Evolutionary conservation across 495 filamentous ascomycete genomes (phyloP).

Genomic region (Diplogelasinospora grovesii): DNA sequence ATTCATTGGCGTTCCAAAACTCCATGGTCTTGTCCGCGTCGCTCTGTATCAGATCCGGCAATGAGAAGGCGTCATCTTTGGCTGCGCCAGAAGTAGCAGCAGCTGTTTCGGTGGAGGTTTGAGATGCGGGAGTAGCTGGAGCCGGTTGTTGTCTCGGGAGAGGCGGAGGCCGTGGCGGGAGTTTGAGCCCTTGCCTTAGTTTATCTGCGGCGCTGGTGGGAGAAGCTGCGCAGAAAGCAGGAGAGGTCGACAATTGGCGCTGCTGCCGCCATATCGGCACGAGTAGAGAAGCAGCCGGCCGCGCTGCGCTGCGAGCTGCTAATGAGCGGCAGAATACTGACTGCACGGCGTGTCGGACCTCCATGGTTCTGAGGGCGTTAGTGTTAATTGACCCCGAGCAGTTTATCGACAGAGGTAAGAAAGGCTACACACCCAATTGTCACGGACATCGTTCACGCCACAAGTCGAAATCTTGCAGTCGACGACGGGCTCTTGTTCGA

Average conservation of each 20-base stretch:
- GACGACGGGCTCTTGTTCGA: too few relatives aligned
- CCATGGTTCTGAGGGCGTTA: constrained; percentile 19
- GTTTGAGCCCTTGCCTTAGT: too few relatives aligned
- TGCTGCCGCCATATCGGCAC: not conserved
- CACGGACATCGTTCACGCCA: too few relatives aligned
- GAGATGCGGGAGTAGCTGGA: constrained; percentile 1
- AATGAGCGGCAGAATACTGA: constrained; percentile 15
- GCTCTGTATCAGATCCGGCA: constrained; percentile 1
- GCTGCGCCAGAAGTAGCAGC: not conserved
- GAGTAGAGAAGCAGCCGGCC: not conserved
- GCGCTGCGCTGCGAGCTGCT: not conserved
- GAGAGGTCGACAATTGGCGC: too few relatives aligned
- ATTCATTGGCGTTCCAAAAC: constrained; percentile 8
- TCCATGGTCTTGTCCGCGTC: constrained; percentile 6
- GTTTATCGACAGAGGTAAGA: not conserved
- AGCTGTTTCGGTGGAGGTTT: not conserved
- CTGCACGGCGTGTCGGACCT: constrained; percentile 18
- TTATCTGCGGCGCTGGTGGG: too few relatives aligned
- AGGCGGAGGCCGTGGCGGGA: not conserved
- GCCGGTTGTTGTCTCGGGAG: not conserved
- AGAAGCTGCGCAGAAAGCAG: too few relatives aligned
- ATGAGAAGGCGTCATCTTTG: not conserved
- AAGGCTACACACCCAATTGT: constrained; percentile 2
- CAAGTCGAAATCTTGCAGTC: too few relatives aligned
- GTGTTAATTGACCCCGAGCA: too few relatives aligned